Conservation (phyloP, 2,329 filamentous ascomycete species). For the Fusarium luffae region DNA sequence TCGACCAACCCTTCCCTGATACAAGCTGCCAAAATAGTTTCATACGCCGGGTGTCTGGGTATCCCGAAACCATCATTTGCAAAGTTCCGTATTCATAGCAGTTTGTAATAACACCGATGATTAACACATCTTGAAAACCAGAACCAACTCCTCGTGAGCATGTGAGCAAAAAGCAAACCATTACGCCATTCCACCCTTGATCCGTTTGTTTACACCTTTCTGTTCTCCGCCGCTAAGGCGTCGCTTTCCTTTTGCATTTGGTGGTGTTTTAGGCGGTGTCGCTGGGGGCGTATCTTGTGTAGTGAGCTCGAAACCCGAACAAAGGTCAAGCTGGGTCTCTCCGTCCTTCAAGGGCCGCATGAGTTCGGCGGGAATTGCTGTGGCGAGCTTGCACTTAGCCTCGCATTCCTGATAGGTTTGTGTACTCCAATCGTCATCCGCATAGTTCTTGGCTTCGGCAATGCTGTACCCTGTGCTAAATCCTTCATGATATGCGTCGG, state of each 20-base stretch:
- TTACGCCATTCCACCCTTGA: constrained; percentile 33
- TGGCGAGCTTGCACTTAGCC: constrained; percentile 48
- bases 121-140: neutral
- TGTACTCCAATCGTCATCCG: constrained; percentile 51
- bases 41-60: constrained; percentile 42
- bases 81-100: constrained; percentile 18
- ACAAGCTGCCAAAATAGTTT: constrained; percentile 25
- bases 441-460: constrained; percentile 56
- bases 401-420: constrained; percentile 52
- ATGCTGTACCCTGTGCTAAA: constrained; percentile 57
- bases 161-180: constrained; percentile 11
- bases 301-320: constrained; percentile 39
- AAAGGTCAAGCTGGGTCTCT: constrained; percentile 51
- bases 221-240: constrained; percentile 21
- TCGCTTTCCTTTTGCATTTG: constrained; percentile 28
- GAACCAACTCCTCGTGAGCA: constrained; percentile 26
- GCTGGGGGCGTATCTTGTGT: constrained; percentile 19
- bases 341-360: constrained; percentile 49
- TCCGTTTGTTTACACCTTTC: constrained; percentile 30
- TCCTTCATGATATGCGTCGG: constrained; percentile 55
- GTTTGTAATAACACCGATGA: constrained; percentile 20
- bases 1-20: neutral
- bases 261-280: constrained; percentile 8
- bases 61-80: constrained; percentile 37
- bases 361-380: constrained; percentile 52